Evolutionary conservation across 352 stramenopile species (phyloP).

Genomic region (Globisporangium cystogenes): DNA sequence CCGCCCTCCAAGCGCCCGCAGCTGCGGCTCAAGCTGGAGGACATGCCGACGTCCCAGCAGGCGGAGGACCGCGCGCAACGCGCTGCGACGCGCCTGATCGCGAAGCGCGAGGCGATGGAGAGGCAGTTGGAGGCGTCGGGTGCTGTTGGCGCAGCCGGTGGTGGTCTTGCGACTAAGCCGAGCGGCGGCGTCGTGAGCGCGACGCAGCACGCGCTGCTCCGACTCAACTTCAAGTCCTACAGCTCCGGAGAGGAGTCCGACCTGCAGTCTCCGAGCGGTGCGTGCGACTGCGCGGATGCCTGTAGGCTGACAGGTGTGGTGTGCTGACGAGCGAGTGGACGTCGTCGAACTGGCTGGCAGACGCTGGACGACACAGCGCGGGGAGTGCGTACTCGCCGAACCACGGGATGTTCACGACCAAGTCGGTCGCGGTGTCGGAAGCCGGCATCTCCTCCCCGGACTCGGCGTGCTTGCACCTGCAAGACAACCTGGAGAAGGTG

Average conservation of each 20-base stretch:
- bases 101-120: conserved; percentile 67
- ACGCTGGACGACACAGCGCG: conserved; percentile 50
- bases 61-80: conserved; percentile 74
- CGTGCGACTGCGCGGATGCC: not conserved
- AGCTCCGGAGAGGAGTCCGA: conserved; percentile 71
- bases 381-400: conserved; percentile 86
- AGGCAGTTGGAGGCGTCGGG: conserved; percentile 34
- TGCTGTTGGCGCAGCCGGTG: conserved; percentile 11
- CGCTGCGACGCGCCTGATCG: conserved; percentile 65
- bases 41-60: conserved; percentile 85
- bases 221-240: conserved; percentile 62
- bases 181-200: conserved; percentile 29
- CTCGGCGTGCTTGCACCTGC: conserved; percentile 63
- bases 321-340: not conserved
- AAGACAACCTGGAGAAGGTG: conserved; percentile 81
- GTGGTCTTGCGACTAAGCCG: not conserved
- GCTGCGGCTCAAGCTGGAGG: conserved; percentile 74
- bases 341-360: not conserved
- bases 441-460: conserved; percentile 83
- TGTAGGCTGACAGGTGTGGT: not conserved
- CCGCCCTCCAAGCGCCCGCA: conserved; percentile 41
- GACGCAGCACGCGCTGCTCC: conserved; percentile 59
- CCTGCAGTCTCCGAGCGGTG: conserved; percentile 58
- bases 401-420: conserved; percentile 85
- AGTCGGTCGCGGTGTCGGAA: conserved; percentile 77